Evolutionary conservation across 495 filamentous ascomycete species (phyloP), one percentile per base, ranked within the genome.

Genomic region (Penicillium pulvis): DNA sequence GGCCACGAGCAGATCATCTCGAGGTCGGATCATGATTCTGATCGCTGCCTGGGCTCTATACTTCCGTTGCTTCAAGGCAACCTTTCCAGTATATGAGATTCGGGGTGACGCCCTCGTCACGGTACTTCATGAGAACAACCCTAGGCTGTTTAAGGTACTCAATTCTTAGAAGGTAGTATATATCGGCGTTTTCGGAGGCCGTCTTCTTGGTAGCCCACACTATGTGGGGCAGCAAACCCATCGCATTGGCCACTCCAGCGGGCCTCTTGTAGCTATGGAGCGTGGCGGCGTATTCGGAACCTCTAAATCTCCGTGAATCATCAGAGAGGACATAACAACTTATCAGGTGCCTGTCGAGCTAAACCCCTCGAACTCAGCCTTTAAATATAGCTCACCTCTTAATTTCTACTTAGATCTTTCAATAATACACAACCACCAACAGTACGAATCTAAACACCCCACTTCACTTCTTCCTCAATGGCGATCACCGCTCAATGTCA

Each of bases 401-500:
- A 1, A 45, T 45, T 23, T 42, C 3, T 42, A n/a, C 8, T 42
- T 16, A n/a, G 0, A 42, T 17, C 17, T 42, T 5, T 28, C 28
- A 28, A 28, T 28, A 1, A 28, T 7, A 7, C 28, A 7, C 28
- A 28, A 7, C 6, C 4, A 28, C 3, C 28, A 28, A 28, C 28
- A 47, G 20, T 47, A 47, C 45, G 20, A 23, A 23, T 23, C 20
- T 23, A 23, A 12, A 19, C 16, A 24, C 4, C 19, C 19, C 5
- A 47, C 7, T 42, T 0, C 20, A 47, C 20, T 47, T 1, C 10
- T 12, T 24, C 10, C 20, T 14, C 20, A 47, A 60, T 57, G 58
- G 56, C 39, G 19, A 62, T 64, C 20, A 24, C 30, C 23, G 64
- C 64, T 12, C 63, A 51, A 48, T 71, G 65, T 28, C 43, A 63